A percentile compares a stretch with the other conserved stretches of the same genome.
Evolutionary conservation across 805 yeast species (phyloP).

Genomic region (Wickerhamomyces rabaulensis): DNA sequence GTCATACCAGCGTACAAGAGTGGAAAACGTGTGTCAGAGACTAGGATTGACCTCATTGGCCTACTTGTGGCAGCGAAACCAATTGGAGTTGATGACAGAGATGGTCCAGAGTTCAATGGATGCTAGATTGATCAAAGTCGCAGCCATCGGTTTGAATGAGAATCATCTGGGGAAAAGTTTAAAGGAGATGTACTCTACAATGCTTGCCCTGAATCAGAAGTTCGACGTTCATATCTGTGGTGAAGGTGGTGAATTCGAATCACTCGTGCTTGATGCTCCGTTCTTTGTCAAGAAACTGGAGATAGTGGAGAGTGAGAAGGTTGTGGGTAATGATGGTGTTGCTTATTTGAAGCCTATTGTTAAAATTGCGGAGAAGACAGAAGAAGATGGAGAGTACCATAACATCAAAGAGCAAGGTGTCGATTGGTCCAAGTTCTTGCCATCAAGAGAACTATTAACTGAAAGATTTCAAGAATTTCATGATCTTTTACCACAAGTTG

Average conservation of each 20-base stretch:
- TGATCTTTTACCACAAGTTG: neutral
- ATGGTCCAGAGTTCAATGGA: constrained; percentile 66
- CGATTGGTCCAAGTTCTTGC: constrained; percentile 21
- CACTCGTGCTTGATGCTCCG: constrained; percentile 87
- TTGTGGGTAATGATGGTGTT: constrained; percentile 52
- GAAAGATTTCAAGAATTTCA: constrained; percentile 31
- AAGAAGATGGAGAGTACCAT: constrained; percentile 19
- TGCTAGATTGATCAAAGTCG: constrained; percentile 87
- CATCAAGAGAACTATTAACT: constrained; percentile 28
- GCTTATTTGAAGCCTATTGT: constrained; percentile 58
- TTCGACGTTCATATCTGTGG: constrained; percentile 95
- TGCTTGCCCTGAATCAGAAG: constrained; percentile 50
- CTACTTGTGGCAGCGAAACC: constrained; percentile 88
- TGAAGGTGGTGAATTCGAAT: constrained; percentile 98
- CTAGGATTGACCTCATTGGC: constrained; percentile 65
- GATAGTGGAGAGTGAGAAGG: constrained; percentile 15
- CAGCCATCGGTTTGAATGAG: constrained; percentile 77
- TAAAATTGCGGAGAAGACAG: constrained; percentile 36
- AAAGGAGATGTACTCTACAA: constrained; percentile 51
- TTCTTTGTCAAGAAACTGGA: constrained; percentile 55
- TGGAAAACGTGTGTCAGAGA: constrained; percentile 82
- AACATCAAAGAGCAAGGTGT: constrained; percentile 11
- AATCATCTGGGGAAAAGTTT: constrained; percentile 66
- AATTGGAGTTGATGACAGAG: constrained; percentile 71
- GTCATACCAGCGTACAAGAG: constrained; percentile 91